Evolutionary conservation across 2,329 filamentous ascomycete species (phyloP), one percentile per base, ranked within the genome.

Genomic region (Exophiala calicioides): DNA sequence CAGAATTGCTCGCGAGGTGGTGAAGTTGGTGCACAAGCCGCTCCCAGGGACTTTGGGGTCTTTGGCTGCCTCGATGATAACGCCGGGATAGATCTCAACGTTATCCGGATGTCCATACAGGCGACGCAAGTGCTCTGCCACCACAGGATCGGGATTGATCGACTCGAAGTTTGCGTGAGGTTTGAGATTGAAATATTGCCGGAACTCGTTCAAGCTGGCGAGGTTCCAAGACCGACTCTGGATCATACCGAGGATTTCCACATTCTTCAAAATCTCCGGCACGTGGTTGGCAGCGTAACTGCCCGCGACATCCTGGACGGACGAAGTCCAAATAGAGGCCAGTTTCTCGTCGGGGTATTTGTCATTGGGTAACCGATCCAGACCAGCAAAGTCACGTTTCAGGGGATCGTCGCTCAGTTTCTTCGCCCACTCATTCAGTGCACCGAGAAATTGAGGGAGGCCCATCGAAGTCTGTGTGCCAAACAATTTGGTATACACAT

Each of bases 211-310:
- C 29, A 85, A 64, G 0, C 79, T 79, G 1, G 75, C 78, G 8
- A 82, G 64, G 43, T 80, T 75, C 81, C 80, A 84, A 27, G 76
- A 75, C 29, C 81, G 76, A 4, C 76, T 78, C 55, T 84, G 81
- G 13, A 75, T 70, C 39, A 84, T 84, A 6, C 80, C 81, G 2
- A 83, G 70, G 2, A 82, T 71, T 62, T 85, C 82, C n/a, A 85
- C 73, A 1, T 73, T 69, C 57, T 75, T 79, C 58, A 85, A 74
- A 1, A 76, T 72, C 30, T 72, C 72, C 3, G 81, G 81, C 1
- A 84, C 73, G 58, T 78, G 80, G 10, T 74, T 72, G 2, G 81
- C 75, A 1, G 81, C 81, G 54, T 82, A 83, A 4, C 72, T 69
- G 24, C 79, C 79, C 2, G 79, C 78, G 24, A 77, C 76, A 46